Evolutionary conservation across 768 basidiomycete genomes (phyloP), one percentile per base, ranked within the genome.

Genomic region (Suillus decipiens): DNA sequence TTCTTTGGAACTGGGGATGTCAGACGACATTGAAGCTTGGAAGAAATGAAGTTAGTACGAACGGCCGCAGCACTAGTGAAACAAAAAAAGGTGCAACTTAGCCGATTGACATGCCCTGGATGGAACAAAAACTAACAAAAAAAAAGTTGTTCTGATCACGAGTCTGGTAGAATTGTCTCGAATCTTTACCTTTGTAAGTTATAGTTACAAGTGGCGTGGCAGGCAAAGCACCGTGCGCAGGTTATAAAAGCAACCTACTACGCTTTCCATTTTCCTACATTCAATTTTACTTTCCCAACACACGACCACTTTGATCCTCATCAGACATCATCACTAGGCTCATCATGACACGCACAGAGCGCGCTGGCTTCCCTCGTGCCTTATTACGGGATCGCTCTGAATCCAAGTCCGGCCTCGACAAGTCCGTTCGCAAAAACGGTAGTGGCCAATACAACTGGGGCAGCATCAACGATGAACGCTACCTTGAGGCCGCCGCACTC

Each of bases 371-470:
- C 73, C 90, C 89, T 58, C 85, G 87, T 64, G 92, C 92, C 53
- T 76, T 92, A 69, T 65, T 83, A 65, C 88, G 85, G 78, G 92
- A 94, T 78, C 89, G 91, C 70, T 90, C 90, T 17, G 85, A 88
- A 79, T 86, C 88, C 71, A 90, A 88, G 78, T 84, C 87, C 45
- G 93, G 93, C 60, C 81, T 89, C 63, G 86, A 89, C 81, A 83
- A 83, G 70, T 84, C 82, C 68, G 68, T 89, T 63, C 88, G 87
- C 77, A 95, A 95, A 79, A 81, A 85, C 64, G 94, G 94, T 61
- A 87, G 85, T 33, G 94, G 94, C 39, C 80, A 82, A 9, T 87
- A 95, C 78, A 94, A 92, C 79, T 96, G 94, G 94, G 94, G 94
- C 63, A 84, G 82, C 61, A 73, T 91, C 66, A 77, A 75, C 3